Percentiles rank a stretch among this genome's conserved stretches.
These are phyloP conservation scores for Cyberlindnera misumaiensis DNA, from an alignment of 805 yeast species.

Conservation along the genomic window DNA sequence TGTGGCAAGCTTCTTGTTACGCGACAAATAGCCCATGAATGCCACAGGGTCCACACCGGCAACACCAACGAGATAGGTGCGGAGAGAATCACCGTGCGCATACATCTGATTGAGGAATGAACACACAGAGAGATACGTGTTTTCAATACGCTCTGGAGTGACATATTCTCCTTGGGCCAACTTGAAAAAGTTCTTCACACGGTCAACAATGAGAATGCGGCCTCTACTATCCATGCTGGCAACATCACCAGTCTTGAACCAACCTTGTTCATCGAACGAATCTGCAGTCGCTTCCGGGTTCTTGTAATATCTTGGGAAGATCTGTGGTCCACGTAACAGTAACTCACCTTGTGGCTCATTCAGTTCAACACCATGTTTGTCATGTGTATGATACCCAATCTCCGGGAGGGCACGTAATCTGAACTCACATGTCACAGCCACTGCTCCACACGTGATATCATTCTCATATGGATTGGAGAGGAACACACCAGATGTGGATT, in stretches of 20 bases:
- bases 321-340: conserved; percentile 49
- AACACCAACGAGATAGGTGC: conserved; percentile 46
- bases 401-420: conserved; percentile 47
- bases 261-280: conserved; percentile 39
- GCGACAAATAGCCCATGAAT: conserved; percentile 10
- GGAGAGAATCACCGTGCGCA: conserved; percentile 57
- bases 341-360: conserved; percentile 43
- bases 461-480: conserved; percentile 32
- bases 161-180: conserved; percentile 50
- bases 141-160: conserved; percentile 61
- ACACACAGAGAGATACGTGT: conserved; percentile 43
- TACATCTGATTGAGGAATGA: conserved; percentile 46
- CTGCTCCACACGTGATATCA: conserved; percentile 36
- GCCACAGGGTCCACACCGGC: conserved; percentile 44
- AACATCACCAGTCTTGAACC: conserved; percentile 57
- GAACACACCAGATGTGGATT: conserved; percentile 51
- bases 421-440: conserved; percentile 47
- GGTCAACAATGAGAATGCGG: conserved; percentile 41
- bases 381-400: conserved; percentile 34
- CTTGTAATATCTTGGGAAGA: conserved; percentile 44
- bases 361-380: conserved; percentile 19
- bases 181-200: conserved; percentile 66
- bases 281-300: conserved; percentile 42
- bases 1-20: conserved; percentile 4
- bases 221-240: conserved; percentile 33